A percentile compares a stretch with the other conserved stretches of the same genome.
Conservation (phyloP, 2,329 filamentous ascomycete species). For the Calonectria leucothoes region DNA sequence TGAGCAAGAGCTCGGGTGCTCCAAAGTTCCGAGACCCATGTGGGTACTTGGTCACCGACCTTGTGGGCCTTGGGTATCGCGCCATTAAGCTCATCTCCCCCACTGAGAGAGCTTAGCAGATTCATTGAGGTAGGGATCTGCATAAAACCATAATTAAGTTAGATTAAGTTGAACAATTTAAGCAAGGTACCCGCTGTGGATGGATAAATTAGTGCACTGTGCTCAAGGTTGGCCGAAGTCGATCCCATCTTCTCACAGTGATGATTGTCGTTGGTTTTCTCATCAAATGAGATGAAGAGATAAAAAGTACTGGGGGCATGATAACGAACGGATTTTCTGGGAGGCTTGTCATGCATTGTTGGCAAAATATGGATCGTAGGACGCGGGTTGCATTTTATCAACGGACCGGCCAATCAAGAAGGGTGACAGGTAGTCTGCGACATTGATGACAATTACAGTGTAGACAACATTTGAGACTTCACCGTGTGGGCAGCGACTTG, state of each 20-base stretch:
- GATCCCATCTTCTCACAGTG: not conserved
- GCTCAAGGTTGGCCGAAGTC: not conserved
- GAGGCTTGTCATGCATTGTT: not conserved
- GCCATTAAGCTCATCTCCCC: not conserved
- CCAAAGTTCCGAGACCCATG: not conserved
- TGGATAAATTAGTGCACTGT: not conserved
- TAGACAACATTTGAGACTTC: not conserved
- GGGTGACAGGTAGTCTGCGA: too few species aligned
- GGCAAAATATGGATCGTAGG: not conserved
- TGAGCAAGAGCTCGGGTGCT: not conserved
- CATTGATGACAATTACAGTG: not conserved
- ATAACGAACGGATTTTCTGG: too few species aligned
- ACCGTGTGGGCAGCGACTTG: not conserved
- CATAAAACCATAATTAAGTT: not conserved
- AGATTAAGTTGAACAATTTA: not conserved
- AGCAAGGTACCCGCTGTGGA: not conserved
- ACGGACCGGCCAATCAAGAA: too few species aligned
- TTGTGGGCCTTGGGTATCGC: not conserved
- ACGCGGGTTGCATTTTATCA: too few species aligned
- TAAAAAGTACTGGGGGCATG: not conserved
- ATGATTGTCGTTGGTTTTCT: not conserved
- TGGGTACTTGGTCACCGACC: not conserved
- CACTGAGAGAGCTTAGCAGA: not conserved
- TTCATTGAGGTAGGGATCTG: not conserved
- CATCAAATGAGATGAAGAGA: not conserved